Conservation (phyloP, 2,329 filamentous ascomycete genomes). For the Diaporthe capsici region DNA sequence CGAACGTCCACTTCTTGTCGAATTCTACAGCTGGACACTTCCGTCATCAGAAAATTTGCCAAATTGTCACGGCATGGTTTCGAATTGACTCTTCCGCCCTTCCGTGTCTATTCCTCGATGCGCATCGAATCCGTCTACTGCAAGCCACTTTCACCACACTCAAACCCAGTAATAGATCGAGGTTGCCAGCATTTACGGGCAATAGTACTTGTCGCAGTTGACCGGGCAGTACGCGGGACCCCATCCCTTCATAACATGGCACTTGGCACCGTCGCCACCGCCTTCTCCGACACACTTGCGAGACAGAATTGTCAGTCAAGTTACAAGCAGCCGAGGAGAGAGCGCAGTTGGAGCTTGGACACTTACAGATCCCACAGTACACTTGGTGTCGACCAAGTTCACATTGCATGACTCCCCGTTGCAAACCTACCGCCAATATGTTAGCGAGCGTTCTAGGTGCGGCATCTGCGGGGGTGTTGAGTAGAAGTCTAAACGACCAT, state of each 20-base stretch:
- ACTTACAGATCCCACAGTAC: background rate
- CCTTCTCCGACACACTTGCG: background rate
- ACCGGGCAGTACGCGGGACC: background rate
- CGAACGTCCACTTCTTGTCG: background rate
- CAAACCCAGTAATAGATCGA: background rate
- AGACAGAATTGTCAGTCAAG: background rate
- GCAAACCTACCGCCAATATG: background rate
- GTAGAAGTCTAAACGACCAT: background rate
- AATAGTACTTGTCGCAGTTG: background rate
- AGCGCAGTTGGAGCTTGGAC: background rate
- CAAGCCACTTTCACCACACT: background rate
- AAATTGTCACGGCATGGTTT: background rate
- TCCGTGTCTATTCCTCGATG: background rate
- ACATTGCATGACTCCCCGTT: background rate
- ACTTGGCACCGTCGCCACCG: conserved; percentile 2
- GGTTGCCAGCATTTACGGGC: background rate
- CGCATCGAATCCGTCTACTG: background rate
- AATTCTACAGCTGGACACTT: background rate
- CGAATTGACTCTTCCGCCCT: background rate
- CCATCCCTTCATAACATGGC: background rate
- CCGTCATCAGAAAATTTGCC: background rate
- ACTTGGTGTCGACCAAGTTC: background rate
- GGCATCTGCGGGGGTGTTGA: background rate
- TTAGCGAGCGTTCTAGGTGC: background rate
- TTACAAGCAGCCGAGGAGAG: background rate